A percentile compares a stretch with the other conserved stretches of the same genome.
Evolutionary conservation across 2,329 filamentous ascomycete species (phyloP).

Genomic region (Aspergillus fumigatiaffinis): DNA sequence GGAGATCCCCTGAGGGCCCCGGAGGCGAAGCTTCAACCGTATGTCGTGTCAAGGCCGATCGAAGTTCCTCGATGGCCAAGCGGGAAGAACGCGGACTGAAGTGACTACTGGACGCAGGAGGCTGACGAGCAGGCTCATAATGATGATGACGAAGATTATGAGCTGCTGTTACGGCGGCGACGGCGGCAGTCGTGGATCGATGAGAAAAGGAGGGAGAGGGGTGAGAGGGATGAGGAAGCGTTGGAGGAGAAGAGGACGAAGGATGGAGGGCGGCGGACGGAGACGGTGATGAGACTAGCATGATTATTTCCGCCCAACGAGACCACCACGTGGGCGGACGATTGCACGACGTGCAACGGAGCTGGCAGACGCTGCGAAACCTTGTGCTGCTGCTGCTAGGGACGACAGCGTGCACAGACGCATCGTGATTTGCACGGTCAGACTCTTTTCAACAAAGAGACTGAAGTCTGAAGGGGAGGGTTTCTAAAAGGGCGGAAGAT

Average conservation of each 20-base stretch:
- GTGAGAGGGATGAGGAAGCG: conserved; percentile 9
- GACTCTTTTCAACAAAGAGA: conserved; percentile 12
- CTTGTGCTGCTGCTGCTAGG: conserved; percentile 17
- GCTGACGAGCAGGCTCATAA: conserved; percentile 28
- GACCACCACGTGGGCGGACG: conserved; percentile 36
- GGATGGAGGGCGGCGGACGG: conserved; percentile 37
- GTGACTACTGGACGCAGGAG: conserved; percentile 18
- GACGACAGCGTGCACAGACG: conserved; percentile 26
- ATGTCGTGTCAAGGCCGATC: conserved; percentile 36
- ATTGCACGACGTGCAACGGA: conserved; percentile 29
- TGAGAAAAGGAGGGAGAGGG: conserved; percentile 17
- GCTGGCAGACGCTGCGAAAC: conserved; percentile 27
- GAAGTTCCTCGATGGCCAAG: conserved; percentile 39
- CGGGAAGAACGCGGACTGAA: conserved; percentile 34
- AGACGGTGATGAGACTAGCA: conserved; percentile 42
- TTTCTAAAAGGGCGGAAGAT: not conserved
- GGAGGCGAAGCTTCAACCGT: conserved; percentile 33
- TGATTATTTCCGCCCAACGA: conserved; percentile 28
- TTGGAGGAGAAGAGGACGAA: conserved; percentile 23
- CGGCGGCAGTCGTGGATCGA: conserved; percentile 8
- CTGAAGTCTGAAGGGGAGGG: conserved; percentile 1
- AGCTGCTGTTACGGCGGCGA: conserved; percentile 7
- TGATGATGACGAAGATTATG: conserved; percentile 18
- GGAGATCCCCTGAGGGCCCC: conserved; percentile 31
- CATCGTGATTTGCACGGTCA: conserved; percentile 19